Evolutionary conservation across 306 rosid species (phyloP).

Genomic region (Vigna nakashimae): DNA sequence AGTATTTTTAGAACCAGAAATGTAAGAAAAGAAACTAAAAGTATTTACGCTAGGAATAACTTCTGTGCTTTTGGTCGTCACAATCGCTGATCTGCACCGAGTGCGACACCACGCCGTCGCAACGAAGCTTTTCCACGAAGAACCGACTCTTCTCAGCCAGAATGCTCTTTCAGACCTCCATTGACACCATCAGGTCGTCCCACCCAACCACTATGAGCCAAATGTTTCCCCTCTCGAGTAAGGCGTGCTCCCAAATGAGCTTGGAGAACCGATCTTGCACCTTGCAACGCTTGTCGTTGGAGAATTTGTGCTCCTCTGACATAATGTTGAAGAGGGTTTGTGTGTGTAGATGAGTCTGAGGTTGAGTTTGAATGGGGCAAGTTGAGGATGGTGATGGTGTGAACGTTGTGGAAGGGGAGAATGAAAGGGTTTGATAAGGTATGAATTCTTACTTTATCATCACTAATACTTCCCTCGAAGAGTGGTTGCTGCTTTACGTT

Average conservation of each 20-base stretch:
- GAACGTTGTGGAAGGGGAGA: too few species aligned
- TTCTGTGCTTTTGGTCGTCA: constrained; percentile 42
- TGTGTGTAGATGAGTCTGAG: constrained; percentile 41
- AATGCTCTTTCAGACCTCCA: constrained; percentile 78
- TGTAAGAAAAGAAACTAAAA: too few species aligned
- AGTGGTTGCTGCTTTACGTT: too few species aligned
- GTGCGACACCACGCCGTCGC: constrained; percentile 57
- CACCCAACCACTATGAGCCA: constrained; percentile 68
- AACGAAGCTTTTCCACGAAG: constrained; percentile 73
- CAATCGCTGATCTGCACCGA: constrained; percentile 89
- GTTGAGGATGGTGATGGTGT: too few species aligned
- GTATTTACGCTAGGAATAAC: too few species aligned
- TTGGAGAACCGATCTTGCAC: constrained; percentile 52
- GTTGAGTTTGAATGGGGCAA: too few species aligned
- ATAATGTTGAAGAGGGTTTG: constrained; percentile 88
- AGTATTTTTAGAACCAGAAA: too few species aligned
- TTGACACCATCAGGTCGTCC: constrained; percentile 73
- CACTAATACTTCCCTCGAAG: too few species aligned
- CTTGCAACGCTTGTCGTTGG: constrained; percentile 48
- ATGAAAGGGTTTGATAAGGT: too few species aligned
- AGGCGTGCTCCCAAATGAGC: constrained; percentile 63
- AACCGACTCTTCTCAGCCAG: constrained; percentile 73
- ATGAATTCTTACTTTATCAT: too few species aligned
- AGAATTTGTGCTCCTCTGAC: constrained; percentile 60
- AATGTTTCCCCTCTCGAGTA: constrained; percentile 59